These are phyloP conservation scores for Kazachstania sp. DNA, from an alignment of 1,139 yeast genomes.

Conservation along the genomic window DNA sequence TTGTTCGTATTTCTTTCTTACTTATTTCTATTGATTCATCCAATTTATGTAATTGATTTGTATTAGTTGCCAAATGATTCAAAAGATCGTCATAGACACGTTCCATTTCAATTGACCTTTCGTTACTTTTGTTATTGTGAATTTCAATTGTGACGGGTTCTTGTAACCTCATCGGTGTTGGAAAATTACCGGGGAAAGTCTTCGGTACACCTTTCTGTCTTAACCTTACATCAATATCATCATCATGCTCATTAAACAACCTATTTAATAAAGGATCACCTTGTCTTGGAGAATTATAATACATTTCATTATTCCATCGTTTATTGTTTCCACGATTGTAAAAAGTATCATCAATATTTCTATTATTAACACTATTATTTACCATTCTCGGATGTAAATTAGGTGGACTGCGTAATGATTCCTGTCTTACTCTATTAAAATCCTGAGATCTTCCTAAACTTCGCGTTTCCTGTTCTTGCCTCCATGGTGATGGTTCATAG, in stretches of 20 bases:
- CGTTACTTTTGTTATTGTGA: background rate
- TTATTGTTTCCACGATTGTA: conserved; percentile 6
- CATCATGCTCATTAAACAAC: conserved; percentile 2
- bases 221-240: background rate
- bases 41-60: conserved; percentile 1
- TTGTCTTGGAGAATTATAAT: conserved; percentile 3
- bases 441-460: background rate
- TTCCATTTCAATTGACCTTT: background rate
- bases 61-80: conserved; percentile 7
- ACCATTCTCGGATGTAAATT: conserved; percentile 7
- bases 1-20: background rate
- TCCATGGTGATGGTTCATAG: conserved; percentile 10
- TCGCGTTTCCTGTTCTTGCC: background rate
- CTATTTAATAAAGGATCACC: conserved; percentile 8
- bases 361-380: background rate
- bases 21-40: conserved; percentile 1
- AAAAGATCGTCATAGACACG: conserved; percentile 2
- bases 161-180: conserved; percentile 5
- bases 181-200: conserved; percentile 14
- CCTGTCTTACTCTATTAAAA: background rate
- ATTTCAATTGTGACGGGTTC: background rate
- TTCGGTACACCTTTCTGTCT: background rate
- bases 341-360: conserved; percentile 21
- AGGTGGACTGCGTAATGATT: conserved; percentile 11
- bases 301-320: background rate